A percentile compares a stretch with the other conserved stretches of the same genome.
These are phyloP conservation scores for Collybia sordida DNA, from an alignment of 768 basidiomycete species.

Conservation along the genomic window DNA sequence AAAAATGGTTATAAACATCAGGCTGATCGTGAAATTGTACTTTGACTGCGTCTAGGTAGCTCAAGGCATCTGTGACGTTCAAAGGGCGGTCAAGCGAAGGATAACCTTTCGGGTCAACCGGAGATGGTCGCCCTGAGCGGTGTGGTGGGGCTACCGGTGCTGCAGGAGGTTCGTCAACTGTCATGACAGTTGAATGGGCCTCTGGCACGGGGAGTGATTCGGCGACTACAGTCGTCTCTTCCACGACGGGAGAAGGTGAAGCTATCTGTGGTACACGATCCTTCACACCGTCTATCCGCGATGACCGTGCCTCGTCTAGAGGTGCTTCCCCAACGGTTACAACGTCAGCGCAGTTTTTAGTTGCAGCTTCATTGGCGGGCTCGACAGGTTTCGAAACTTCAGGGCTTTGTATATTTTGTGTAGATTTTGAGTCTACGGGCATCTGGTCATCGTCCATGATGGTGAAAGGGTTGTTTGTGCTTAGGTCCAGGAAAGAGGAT, in stretches of 20 bases:
- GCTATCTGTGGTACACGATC: neutral
- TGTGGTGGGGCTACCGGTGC: constrained; percentile 10
- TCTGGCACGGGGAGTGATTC: constrained; percentile 7
- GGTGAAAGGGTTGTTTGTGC: neutral
- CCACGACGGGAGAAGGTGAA: neutral
- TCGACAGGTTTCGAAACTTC: no score
- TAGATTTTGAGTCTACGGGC: constrained; percentile 8
- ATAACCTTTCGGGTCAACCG: constrained; percentile 29
- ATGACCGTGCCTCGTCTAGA: no score
- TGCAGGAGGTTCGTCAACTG: constrained; percentile 10
- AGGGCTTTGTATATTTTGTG: neutral
- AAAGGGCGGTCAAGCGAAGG: constrained; percentile 57
- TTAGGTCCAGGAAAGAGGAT: neutral
- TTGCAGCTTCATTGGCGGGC: no score
- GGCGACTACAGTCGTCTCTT: neutral
- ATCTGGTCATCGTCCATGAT: constrained; percentile 21
- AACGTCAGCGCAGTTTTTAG: no score
- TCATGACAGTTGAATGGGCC: constrained; percentile 10
- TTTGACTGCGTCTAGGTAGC: constrained; percentile 93
- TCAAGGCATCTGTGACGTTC: constrained; percentile 91
- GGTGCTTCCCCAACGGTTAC: no score
- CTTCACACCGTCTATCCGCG: no score
- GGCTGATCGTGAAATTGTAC: constrained; percentile 87
- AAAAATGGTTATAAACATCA: constrained; percentile 92
- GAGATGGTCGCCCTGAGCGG: constrained; percentile 9